Percentiles rank a stretch among this genome's conserved stretches.
Conservation (phyloP, 164 flowering plant genomes). For the Echeveria elegans region DNA sequence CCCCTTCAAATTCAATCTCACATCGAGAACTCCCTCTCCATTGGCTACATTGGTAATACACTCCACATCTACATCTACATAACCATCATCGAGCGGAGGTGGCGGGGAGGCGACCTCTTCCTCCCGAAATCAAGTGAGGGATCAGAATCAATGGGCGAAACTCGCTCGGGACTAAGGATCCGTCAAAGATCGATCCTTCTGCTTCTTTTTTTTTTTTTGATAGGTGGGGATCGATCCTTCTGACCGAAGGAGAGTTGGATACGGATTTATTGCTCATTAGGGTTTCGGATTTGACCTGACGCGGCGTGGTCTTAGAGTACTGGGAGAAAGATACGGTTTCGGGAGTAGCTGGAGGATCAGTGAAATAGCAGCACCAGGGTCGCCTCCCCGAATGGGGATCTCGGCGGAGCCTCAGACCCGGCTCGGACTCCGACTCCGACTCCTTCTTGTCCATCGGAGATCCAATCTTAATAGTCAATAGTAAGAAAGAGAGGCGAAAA, state of each 20-base stretch:
- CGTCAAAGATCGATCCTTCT: constrained; percentile 66
- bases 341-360: constrained; percentile 51
- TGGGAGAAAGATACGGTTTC: constrained; percentile 32
- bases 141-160: constrained; percentile 72
- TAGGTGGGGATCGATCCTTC: too few species aligned
- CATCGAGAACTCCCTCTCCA: constrained; percentile 13
- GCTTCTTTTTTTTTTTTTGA: too few species aligned
- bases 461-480: too few species aligned
- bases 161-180: constrained; percentile 85
- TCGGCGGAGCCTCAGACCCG: too few species aligned
- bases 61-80: too few species aligned
- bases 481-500: too few species aligned
- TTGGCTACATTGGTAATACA: not conserved
- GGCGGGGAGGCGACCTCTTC: not conserved
- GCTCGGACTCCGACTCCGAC: too few species aligned
- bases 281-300: constrained; percentile 15
- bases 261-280: constrained; percentile 11
- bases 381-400: constrained; percentile 20
- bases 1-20: constrained; percentile 73
- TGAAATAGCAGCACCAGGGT: constrained; percentile 66
- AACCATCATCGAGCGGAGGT: not conserved
- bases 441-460: too few species aligned
- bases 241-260: constrained; percentile 43
- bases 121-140: constrained; percentile 12
- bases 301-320: too few species aligned